A percentile compares a stretch with the other conserved stretches of the same genome.
These are phyloP conservation scores for Pyrus bretschneideri DNA, from an alignment of 306 rosid species.

Conservation along the genomic window DNA sequence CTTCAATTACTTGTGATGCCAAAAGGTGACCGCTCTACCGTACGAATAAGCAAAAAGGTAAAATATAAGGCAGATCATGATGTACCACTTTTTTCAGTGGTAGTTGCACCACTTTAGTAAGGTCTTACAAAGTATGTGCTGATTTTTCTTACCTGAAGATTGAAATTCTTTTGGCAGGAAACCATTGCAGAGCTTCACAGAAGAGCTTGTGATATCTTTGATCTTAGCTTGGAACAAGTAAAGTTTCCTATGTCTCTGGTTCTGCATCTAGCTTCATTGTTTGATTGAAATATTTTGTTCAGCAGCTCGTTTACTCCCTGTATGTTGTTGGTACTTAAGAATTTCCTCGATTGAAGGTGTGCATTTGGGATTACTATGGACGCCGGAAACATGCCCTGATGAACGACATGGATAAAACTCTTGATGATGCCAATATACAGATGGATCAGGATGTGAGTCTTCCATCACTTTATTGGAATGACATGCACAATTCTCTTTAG, in stretches of 20 bases:
- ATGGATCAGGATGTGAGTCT: conserved; percentile 95
- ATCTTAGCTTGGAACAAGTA: conserved; percentile 83
- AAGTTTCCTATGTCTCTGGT: conserved; percentile 20
- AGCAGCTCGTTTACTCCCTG: conserved; percentile 7
- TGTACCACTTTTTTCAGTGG: conserved; percentile 17
- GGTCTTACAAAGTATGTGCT: background rate
- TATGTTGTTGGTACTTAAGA: conserved; percentile 10
- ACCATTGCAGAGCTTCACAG: conserved; percentile 87
- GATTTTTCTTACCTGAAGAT: conserved; percentile 21
- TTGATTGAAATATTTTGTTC: background rate
- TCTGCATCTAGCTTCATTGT: conserved; percentile 1
- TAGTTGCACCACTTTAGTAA: conserved; percentile 12
- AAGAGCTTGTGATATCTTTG: conserved; percentile 84
- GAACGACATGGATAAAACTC: conserved; percentile 92
- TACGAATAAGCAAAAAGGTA: conserved; percentile 99
- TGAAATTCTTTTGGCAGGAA: conserved; percentile 65
- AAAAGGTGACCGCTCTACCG: conserved; percentile 56
- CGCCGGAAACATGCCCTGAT: conserved; percentile 79
- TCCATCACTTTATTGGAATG: background rate
- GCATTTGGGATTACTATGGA: conserved; percentile 93
- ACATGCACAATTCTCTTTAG: background rate
- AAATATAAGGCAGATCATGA: conserved; percentile 16
- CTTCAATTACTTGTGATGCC: conserved; percentile 82
- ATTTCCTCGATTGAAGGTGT: conserved; percentile 44
- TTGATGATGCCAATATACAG: conserved; percentile 94